Base-by-base conservation (phyloP, 129 eudicot species). In the Arctium lappa region DNA sequence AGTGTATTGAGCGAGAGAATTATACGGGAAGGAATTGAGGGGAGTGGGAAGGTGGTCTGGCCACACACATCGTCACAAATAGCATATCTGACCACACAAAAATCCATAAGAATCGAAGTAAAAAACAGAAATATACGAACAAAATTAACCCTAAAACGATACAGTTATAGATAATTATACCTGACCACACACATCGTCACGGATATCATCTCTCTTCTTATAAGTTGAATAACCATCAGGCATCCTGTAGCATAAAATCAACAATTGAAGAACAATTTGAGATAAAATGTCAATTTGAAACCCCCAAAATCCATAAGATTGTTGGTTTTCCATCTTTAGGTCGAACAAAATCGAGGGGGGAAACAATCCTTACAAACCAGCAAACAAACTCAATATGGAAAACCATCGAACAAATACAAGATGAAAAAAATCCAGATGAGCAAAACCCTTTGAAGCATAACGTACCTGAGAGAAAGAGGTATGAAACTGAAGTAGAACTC, bases 171-270 rank as follows among this genome's bases (percentile, higher is more conserved):
- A 83, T 15, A 74, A 62, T 77, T 86, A 66, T 84, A 85, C 89
- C 91, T 86, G 88, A n/a, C 91, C 91, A 78, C 93, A 88, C 75
- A 89, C 89, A 44, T 88, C 90, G 16, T 88, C 93, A n/a, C 93
- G 86, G 27, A 88, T 74, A 86, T 88, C 97, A 85, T 92, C 93
- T 48, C 86, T 81, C 82, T 92, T 92, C 76, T 91, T 91, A 50
- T 89, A 89, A 85, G 74, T 74, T 80, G 86, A 89, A 89, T 92
- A 89, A 70, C 71, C 86, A 73, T 91, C 91, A 72, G 86, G 60
- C 84, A 75, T 78, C 92, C 85, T 83, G 74, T 77, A 78, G 73
- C 48, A 70, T 34, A 46, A 34, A 38, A 53, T 22, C 27, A 22
- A 22, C 27, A 22, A 22, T 16, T 69, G 33, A 65, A 66, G 6